Evolutionary conservation across 805 yeast genomes (phyloP), one percentile per base, ranked within the genome.

Genomic region (Suhomyces pyralidae): DNA sequence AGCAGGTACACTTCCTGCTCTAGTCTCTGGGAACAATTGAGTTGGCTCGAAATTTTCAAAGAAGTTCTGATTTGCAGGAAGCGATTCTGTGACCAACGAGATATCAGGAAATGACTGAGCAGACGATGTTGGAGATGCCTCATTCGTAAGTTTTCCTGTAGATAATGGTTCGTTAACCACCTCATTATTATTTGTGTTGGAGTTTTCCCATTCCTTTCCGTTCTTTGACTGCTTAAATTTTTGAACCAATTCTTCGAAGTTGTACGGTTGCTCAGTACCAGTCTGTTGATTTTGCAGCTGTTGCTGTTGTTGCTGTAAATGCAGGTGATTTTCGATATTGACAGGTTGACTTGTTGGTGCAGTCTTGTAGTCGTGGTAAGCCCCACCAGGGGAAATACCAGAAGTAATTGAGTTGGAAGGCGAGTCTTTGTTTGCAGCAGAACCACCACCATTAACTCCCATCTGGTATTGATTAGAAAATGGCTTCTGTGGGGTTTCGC

Each of bases 41-140:
- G 82, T 74, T 15, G 85, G 85, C 61, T 81, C 82, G 65, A 81
- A 81, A 55, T 79, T 78, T 49, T 78, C 82, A 51, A 74, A 69
- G 59, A 78, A 78, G 25, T 70, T 71, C 51, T 62, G 69, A 43
- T 74, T 73, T 32, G 79, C 73, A 19, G 86, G 75, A 52, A 81
- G 69, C 53, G 73, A 77, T 52, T 77, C 77, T 7, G 86, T 80
- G 49, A 83, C 79, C 46, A 83, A 75, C 15, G 84, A 73, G 67
- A 84, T 83, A 36, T 78, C 81, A 28, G 80, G 79, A 54, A 85
- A 74, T 9, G 77, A 71, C 36, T 65, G 64, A 10, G 66, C 59
- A 5, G 76, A 69, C 32, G 73, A 67, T 3, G 67, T 45, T 1
- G 78, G 78, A 2, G 77, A 70, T 15, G 65, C 64, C 25, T 67